These are phyloP conservation scores for Colletotrichum phormii DNA, from an alignment of 2,329 filamentous ascomycete species.

Conservation along the genomic window DNA sequence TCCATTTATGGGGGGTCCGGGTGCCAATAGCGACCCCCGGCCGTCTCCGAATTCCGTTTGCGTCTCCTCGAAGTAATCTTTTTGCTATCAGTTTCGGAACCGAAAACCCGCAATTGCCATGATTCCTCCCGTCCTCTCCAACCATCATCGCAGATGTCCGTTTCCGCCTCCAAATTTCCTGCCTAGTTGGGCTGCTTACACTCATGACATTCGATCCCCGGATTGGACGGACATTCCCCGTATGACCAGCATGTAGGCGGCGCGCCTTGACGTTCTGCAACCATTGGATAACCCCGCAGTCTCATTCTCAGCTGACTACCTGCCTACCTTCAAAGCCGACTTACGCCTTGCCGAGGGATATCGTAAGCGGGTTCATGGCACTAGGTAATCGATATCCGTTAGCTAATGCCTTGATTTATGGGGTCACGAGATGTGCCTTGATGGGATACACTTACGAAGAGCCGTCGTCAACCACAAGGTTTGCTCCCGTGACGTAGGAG, in stretches of 20 bases:
- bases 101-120: slow-evolving; percentile 14
- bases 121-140: background rate
- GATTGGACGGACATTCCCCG: slow-evolving; percentile 23
- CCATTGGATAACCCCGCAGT: slow-evolving; percentile 25
- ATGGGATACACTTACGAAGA: slow-evolving; percentile 49
- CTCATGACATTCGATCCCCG: background rate
- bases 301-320: background rate
- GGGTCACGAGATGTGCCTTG: background rate
- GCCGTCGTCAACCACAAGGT: slow-evolving; percentile 72
- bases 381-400: slow-evolving; percentile 37
- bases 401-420: slow-evolving; percentile 26
- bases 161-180: slow-evolving; percentile 14
- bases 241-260: slow-evolving; percentile 17
- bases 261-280: background rate
- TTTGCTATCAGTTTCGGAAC: slow-evolving; percentile 27
- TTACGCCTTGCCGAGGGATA: slow-evolving; percentile 47
- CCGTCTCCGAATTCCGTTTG: slow-evolving; percentile 36
- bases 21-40: slow-evolving; percentile 11
- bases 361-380: slow-evolving; percentile 54
- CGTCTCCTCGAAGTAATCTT: slow-evolving; percentile 11
- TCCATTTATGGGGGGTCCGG: slow-evolving; percentile 24
- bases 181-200: slow-evolving; percentile 12
- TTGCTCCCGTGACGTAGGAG: slow-evolving; percentile 71
- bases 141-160: slow-evolving; percentile 4
- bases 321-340: background rate